Evolutionary conservation across 805 yeast species (phyloP).

Genomic region (Maudiozyma turicensis): DNA sequence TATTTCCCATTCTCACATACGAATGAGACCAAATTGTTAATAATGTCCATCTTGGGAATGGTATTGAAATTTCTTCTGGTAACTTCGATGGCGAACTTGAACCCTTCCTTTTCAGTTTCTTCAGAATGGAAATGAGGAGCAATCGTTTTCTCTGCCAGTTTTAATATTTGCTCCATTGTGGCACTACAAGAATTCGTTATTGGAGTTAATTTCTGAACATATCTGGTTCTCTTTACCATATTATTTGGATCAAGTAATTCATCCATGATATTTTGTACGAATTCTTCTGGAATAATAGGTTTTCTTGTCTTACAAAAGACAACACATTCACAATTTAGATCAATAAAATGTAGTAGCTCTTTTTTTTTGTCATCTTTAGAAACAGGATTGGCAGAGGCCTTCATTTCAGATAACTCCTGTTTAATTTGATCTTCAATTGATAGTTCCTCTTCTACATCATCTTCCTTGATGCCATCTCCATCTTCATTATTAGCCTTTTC

Average conservation of each 20-base stretch:
- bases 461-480: slow-evolving; percentile 23
- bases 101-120: slow-evolving; percentile 17
- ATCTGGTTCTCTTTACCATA: slow-evolving; percentile 49
- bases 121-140: slow-evolving; percentile 55
- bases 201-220: slow-evolving; percentile 73
- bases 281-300: slow-evolving; percentile 69
- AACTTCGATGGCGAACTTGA: slow-evolving; percentile 71
- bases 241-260: slow-evolving; percentile 42
- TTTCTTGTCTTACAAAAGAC: slow-evolving; percentile 71
- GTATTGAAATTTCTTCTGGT: slow-evolving; percentile 69
- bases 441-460: slow-evolving; percentile 32
- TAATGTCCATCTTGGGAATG: slow-evolving; percentile 62
- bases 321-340: slow-evolving; percentile 71
- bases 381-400: slow-evolving; percentile 30
- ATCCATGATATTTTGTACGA: slow-evolving; percentile 55
- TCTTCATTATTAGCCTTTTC: slow-evolving; percentile 10
- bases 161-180: slow-evolving; percentile 53
- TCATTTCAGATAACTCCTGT: slow-evolving; percentile 58
- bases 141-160: slow-evolving; percentile 50
- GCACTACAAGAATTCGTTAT: slow-evolving; percentile 68
- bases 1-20: slow-evolving; percentile 51
- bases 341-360: slow-evolving; percentile 46
- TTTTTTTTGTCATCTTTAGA: slow-evolving; percentile 32
- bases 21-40: slow-evolving; percentile 56
- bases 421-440: slow-evolving; percentile 71